Conservation (phyloP, 768 basidiomycete genomes). For the Tulasnella sp. region DNA sequence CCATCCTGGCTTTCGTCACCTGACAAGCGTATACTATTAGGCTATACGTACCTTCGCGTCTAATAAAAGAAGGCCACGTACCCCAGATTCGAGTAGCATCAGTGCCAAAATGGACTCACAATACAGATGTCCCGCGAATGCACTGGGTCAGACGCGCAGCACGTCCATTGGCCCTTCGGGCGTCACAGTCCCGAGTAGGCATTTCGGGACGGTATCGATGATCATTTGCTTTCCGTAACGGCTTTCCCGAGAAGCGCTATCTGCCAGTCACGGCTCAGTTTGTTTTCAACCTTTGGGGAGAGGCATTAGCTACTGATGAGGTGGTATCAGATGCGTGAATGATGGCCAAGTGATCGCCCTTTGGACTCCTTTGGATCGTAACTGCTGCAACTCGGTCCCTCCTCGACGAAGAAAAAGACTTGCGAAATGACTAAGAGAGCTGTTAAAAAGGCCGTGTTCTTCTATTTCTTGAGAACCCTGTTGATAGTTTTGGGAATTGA, state of each 20-base stretch:
- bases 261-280: background rate
- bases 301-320: background rate
- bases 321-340: background rate
- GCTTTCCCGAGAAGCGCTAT: background rate
- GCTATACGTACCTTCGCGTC: background rate
- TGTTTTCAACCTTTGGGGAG: background rate
- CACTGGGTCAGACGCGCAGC: background rate
- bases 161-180: background rate
- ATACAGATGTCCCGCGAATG: background rate
- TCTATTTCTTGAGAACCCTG: background rate
- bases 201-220: background rate
- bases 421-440: background rate
- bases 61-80: background rate
- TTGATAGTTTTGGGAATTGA: background rate
- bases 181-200: background rate
- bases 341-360: background rate
- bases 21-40: background rate
- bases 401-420: constrained; percentile 2
- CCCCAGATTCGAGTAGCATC: background rate
- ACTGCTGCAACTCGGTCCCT: background rate
- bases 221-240: background rate
- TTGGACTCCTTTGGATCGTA: background rate
- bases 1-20: background rate
- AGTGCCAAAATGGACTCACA: background rate
- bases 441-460: background rate